These are phyloP conservation scores for Tephrocybe sp. DNA, from an alignment of 768 basidiomycete genomes.

Conservation along the genomic window DNA sequence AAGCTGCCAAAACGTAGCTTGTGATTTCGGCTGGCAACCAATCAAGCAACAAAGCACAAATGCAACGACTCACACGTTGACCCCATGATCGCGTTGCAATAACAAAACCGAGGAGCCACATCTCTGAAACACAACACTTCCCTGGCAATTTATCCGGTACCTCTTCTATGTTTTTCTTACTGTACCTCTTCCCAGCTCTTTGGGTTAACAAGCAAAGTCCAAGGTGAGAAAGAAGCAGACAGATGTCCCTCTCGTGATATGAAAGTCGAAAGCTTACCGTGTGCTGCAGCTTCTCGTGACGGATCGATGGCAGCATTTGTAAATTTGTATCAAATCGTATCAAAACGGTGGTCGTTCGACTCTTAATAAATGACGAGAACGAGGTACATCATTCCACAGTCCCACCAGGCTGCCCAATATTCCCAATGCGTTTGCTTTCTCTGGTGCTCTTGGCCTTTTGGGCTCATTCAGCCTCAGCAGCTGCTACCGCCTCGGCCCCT, in stretches of 20 bases:
- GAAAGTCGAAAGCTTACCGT: not conserved
- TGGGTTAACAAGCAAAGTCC: too few relatives aligned
- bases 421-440: not conserved
- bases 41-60: not conserved
- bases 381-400: not conserved
- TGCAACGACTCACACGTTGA: not conserved
- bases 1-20: not conserved
- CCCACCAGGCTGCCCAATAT: not conserved
- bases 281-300: conserved; percentile 6
- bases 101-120: not conserved
- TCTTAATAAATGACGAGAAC: not conserved
- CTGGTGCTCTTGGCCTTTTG: conserved; percentile 6
- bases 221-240: conserved; percentile 1
- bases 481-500: conserved; percentile 19
- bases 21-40: conserved; percentile 6
- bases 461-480: conserved; percentile 2
- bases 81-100: not conserved
- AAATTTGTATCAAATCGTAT: too few relatives aligned
- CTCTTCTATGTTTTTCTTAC: too few relatives aligned
- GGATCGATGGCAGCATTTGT: not conserved
- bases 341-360: too few relatives aligned
- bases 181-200: too few relatives aligned
- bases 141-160: not conserved
- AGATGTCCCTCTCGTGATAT: conserved; percentile 9
- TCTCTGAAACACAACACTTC: not conserved